Evolutionary conservation across 1,284 basidiomycete genomes (phyloP), one percentile per base, ranked within the genome.

Genomic region (Leccinum ponderosum): DNA sequence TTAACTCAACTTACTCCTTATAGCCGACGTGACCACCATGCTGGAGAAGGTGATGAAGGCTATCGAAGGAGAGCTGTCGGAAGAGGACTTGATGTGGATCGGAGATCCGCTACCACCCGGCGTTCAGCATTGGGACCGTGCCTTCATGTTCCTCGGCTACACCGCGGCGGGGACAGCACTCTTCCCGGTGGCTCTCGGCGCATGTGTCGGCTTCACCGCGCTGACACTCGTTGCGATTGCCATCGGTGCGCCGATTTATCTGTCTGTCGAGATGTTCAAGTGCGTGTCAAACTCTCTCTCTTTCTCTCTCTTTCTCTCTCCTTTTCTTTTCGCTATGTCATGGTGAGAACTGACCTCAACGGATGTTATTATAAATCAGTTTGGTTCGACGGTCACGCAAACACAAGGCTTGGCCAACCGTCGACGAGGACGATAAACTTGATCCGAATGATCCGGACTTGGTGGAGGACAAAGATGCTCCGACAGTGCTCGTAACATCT

Each of bases 1-100:
- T 48, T 22, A 7, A 8, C 47, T 14, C 47, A 48, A 22, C 22
- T 14, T 35, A 2, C 4, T 54, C 22, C 29, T 22, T n/a, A 27
- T 20, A 71, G 72, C 44, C 1, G 66, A 71, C 22, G 61, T 71
- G 27, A 48, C 47, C 47, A 8, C 20, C 20, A 48, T 48, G 47
- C 47, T 48, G 47, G 47, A 8, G 7, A 48, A 48, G 3, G 15
- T 22, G 47, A 22, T 48, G 12, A 15, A 57, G 12, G 56, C 63
- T 0, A 29, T 72, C 25, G 69, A 71, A 9, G 68, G 53, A 25
- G 69, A 69, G 20, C 17, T 68, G 3, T 62, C 50, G 47, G 47
- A 48, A 1, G 63, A 66, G 33, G 62, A 61, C 17, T 60, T 72
- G 22, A 61, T 72, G 59, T 62, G 62, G 3, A 53, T 68, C 2